phyloP scores from a whole-genome alignment of 306 rosid species.

The Oxytropis ochrocephala region DNA sequence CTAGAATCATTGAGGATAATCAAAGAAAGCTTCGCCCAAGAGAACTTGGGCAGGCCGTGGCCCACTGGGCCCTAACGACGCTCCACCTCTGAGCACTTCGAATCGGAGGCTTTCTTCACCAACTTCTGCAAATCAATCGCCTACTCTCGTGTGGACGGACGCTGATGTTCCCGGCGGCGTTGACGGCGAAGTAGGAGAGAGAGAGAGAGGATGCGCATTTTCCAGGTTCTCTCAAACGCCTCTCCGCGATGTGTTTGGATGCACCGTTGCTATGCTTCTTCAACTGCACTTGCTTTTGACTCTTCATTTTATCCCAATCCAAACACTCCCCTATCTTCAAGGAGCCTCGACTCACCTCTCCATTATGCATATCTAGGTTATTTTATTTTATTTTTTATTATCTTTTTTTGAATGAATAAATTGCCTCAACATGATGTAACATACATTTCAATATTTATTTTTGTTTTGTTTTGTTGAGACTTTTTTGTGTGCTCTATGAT shows the following conservation, averaged over 20 bases:
- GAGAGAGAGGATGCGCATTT: conserved; percentile 34
- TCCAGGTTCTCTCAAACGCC: conserved; percentile 42
- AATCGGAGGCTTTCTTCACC: too few relatives aligned
- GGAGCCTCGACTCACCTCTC: conserved; percentile 48
- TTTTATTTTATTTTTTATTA: background rate
- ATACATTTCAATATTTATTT: background rate
- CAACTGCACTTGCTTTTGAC: conserved; percentile 47
- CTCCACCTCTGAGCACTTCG: too few relatives aligned
- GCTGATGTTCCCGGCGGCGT: too few relatives aligned
- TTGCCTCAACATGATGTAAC: background rate
- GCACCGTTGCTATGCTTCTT: conserved; percentile 62
- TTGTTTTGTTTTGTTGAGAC: background rate
- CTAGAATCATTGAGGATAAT: too few relatives aligned
- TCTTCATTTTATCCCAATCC: conserved; percentile 18
- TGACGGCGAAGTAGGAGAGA: too few relatives aligned
- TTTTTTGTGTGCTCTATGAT: background rate
- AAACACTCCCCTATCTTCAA: conserved; percentile 23
- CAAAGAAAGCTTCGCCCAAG: too few relatives aligned
- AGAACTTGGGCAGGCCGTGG: too few relatives aligned
- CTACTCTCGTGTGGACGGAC: too few relatives aligned
- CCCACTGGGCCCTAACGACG: too few relatives aligned
- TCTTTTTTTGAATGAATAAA: background rate
- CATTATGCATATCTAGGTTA: conserved; percentile 55
- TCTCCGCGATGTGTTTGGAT: conserved; percentile 37
- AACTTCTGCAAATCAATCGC: too few relatives aligned